Evolutionary conservation across 2,329 filamentous ascomycete genomes (phyloP), one percentile per base, ranked within the genome.

Genomic region (Sporothrix globosa): DNA sequence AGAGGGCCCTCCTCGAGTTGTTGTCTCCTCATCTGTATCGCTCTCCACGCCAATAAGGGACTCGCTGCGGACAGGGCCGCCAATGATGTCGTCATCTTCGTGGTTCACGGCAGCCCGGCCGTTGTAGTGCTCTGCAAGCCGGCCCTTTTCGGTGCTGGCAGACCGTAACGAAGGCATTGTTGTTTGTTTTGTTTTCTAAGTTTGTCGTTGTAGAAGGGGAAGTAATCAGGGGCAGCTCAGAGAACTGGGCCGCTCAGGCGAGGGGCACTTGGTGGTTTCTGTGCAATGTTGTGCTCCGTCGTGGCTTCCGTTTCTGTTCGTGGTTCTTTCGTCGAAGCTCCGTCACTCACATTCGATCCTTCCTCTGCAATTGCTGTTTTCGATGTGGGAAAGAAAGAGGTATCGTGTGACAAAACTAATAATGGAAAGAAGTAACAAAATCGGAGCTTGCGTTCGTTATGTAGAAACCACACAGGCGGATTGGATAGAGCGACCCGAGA

Each of bases 121-220:
- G 50, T 67, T 53, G 27, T 69, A 65, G 54, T 72, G 70, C 34
- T 65, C 67, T 34, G 70, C 65, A 17, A 73, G 41, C 50, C 44
- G 70, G 61, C 30, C 56, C 69, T 73, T 73, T 39, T 73, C 72
- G 48, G 63, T 27, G 24, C 46, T 41, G 6, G 65, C 46, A 17
- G 72, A 67, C 17, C 13, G 50, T 10, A 60, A 44, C 7, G 68
- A 44, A 24, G 68, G 46, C 68, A 69, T 69, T 44, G 67, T 54
- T 30, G 3, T 30, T 39, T 27, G 34, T 19, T 60, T 60, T 34
- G 30, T 14, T n/a, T 48, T 48, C 34, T 13, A 44, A 17, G 21
- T 50, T 6, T 53, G 3, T 48, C 11, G 24, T 50, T 65, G 41
- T 4, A 11, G n/a, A 24, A 44, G 30, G 17, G 24, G 11, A 46